Evolutionary conservation across 805 yeast genomes (phyloP).

Genomic region (Wickerhamiella parazyma): DNA sequence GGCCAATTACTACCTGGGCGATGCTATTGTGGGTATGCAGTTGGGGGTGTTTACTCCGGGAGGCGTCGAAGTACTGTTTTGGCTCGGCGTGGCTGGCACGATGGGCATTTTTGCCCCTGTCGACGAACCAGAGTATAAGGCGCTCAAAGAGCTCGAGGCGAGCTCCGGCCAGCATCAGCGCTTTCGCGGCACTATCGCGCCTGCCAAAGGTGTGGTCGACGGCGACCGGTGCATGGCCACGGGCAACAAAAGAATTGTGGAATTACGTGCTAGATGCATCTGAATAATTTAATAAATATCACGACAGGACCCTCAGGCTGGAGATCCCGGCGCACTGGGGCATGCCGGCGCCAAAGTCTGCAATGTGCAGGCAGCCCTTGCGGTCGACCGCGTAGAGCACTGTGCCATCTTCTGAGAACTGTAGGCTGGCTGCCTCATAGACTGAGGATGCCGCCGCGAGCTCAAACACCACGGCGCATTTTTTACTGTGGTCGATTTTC

Average conservation of each 20-base stretch:
- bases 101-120: conserved; percentile 65
- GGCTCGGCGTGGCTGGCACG: conserved; percentile 70
- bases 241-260: background rate
- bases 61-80: conserved; percentile 53
- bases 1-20: conserved; percentile 55
- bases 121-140: conserved; percentile 42
- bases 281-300: background rate
- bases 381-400: conserved; percentile 64
- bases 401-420: conserved; percentile 72
- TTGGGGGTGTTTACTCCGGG: conserved; percentile 43
- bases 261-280: conserved; percentile 1
- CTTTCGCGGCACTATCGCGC: conserved; percentile 71
- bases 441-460: conserved; percentile 62
- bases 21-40: conserved; percentile 50
- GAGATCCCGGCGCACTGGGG: conserved; percentile 37
- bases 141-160: conserved; percentile 42
- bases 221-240: conserved; percentile 60
- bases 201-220: conserved; percentile 62
- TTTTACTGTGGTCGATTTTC: conserved; percentile 30
- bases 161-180: conserved; percentile 41
- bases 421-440: conserved; percentile 64
- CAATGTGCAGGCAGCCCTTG: conserved; percentile 63
- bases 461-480: conserved; percentile 59
- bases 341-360: conserved; percentile 78
- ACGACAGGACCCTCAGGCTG: conserved; percentile 21